Evolutionary conservation across 345 rosid species (phyloP).

Genomic region (Aquilaria sinensis): DNA sequence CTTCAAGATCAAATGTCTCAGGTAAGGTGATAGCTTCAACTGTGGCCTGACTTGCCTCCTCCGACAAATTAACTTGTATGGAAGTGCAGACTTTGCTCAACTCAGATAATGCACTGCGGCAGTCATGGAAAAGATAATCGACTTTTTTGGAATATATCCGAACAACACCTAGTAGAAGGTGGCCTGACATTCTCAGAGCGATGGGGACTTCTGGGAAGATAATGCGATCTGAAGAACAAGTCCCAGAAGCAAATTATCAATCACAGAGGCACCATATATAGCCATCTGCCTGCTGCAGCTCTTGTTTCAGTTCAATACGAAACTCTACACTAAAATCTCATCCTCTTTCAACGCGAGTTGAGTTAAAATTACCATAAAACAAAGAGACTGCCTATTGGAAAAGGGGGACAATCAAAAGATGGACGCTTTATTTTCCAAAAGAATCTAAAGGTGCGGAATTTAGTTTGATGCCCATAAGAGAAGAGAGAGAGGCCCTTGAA

Average conservation of each 20-base stretch:
- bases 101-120: conserved; percentile 32
- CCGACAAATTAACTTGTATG: conserved; percentile 53
- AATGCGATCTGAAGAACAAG: conserved; percentile 43
- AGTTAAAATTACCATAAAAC: not conserved
- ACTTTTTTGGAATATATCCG: conserved; percentile 87
- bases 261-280: no score
- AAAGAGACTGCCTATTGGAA: not conserved
- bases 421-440: not conserved
- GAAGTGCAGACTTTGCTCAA: conserved; percentile 53
- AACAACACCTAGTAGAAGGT: conserved; percentile 84
- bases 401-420: not conserved
- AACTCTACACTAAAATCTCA: not conserved
- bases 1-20: conserved; percentile 57
- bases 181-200: conserved; percentile 78
- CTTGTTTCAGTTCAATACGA: no score
- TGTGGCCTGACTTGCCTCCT: conserved; percentile 63
- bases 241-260: no score
- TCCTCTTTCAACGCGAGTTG: not conserved
- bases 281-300: no score
- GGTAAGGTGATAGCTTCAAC: conserved; percentile 72
- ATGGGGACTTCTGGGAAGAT: conserved; percentile 72
- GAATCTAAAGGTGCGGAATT: not conserved
- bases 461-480: not conserved
- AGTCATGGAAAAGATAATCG: conserved; percentile 75
- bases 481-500: not conserved